Base-by-base conservation (phyloP, 768 basidiomycete genomes). In the Rhizopogon vinicolor region DNA sequence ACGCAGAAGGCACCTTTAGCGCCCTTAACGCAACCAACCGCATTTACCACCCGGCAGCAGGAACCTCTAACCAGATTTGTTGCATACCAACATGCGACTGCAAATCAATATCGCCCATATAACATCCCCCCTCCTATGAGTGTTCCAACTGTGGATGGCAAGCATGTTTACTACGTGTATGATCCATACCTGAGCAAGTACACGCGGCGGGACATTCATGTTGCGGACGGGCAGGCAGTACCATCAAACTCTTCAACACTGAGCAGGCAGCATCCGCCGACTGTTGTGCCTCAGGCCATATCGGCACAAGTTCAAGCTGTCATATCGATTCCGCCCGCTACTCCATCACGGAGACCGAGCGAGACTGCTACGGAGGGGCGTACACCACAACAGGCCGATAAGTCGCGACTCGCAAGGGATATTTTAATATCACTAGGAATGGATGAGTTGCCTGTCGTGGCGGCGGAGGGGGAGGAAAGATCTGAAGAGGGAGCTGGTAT, bases 391-490 rank as follows among this genome's bases (percentile, higher is more conserved):
- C 67, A 80, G 29, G 82, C 79, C 6, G 74, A 83, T 62, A 79
- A 72, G 59, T 76, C 68, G 44, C 74, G 72, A 42, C 72, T 87
- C 28, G 85, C 85, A 2, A 75, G 71, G 43, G 83, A 85, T 64
- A 71, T 87, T 44, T 59, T 87, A 19, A 75, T 74, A 43, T 80
- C 83, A 7, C 72, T 87, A 3, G 77, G 78, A 16, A 57, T 58
- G 9, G 22, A 37, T 3, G 35, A 19, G 22, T 35, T 22, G 10
- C 19, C 48, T 8, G 19, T 3, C 33, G 8, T 37, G 35, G 13
- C 33, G 14, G 14, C 54, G n/a, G 65, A 60, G 29, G 16, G 28
- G 13, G 37, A 51, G 19, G 19, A 37, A 28, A 22, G 16, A 8
- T 29, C 12, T 28, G 25, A 33, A 12, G 3, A 49, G 31, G 43